Evolutionary conservation across 192 early-diverging fungal species (phyloP).

Genomic region (Backusella macrospora): DNA sequence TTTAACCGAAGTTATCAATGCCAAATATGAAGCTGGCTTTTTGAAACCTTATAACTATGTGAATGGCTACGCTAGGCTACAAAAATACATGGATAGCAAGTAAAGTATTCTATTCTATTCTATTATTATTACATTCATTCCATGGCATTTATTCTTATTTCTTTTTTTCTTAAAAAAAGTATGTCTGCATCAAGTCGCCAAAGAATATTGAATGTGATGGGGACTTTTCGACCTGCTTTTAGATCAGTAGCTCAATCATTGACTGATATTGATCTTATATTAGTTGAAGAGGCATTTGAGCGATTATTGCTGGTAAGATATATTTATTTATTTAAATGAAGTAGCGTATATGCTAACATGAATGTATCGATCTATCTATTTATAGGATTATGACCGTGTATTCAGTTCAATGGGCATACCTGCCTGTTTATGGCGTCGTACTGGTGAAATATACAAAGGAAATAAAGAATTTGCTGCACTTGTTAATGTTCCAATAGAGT

Average conservation of each 20-base stretch:
- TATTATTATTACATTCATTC: neutral
- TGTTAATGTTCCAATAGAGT: slow-evolving; percentile 81
- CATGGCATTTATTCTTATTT: neutral
- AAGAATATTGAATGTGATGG: slow-evolving; percentile 88
- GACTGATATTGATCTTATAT: slow-evolving; percentile 91
- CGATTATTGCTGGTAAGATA: slow-evolving; percentile 73
- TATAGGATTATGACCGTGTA: slow-evolving; percentile 90
- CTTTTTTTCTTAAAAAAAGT: slow-evolving; percentile 28
- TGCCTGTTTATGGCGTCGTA: slow-evolving; percentile 93
- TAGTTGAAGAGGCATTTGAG: slow-evolving; percentile 98
- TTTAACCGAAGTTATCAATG: slow-evolving; percentile 89
- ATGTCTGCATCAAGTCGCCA: slow-evolving; percentile 73
- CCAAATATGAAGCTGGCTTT: slow-evolving; percentile 95
- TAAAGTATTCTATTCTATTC: slow-evolving; percentile 22
- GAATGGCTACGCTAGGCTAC: slow-evolving; percentile 88
- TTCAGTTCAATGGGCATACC: slow-evolving; percentile 97
- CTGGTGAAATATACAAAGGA: slow-evolving; percentile 96
- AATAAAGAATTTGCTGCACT: slow-evolving; percentile 95
- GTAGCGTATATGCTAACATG: neutral
- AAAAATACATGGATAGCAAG: slow-evolving; percentile 89
- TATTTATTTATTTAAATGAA: neutral
- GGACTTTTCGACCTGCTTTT: slow-evolving; percentile 89
- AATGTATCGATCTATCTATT: too few relatives aligned
- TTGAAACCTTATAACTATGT: slow-evolving; percentile 97
- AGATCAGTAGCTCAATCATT: slow-evolving; percentile 84